phyloP scores from a whole-genome alignment of 1,284 basidiomycete genomes.

The Takashimella tepidaria region DNA sequence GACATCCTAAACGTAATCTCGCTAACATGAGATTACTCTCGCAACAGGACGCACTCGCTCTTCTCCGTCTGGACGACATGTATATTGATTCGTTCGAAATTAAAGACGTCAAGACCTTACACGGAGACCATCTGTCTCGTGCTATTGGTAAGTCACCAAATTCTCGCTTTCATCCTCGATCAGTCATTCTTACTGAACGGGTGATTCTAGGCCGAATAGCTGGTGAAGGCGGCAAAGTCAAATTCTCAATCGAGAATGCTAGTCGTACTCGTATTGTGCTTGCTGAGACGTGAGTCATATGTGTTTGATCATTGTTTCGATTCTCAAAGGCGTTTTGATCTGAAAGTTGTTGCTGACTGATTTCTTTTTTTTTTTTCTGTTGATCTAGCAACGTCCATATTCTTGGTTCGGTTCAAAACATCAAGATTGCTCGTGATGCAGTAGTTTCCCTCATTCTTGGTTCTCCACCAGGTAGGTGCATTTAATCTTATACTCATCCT shows the following conservation, averaged over 20 bases:
- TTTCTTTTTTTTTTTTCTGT: slow-evolving; percentile 4
- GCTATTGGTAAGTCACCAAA: slow-evolving; percentile 82
- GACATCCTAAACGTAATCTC: background rate
- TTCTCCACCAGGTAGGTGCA: slow-evolving; percentile 69
- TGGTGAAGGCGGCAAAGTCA: slow-evolving; percentile 95
- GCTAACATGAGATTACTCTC: background rate
- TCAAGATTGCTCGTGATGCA: slow-evolving; percentile 93
- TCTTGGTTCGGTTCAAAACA: slow-evolving; percentile 63
- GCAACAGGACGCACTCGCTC: slow-evolving; percentile 96
- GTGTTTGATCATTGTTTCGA: background rate
- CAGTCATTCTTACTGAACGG: slow-evolving; percentile 6
- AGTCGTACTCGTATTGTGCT: slow-evolving; percentile 93
- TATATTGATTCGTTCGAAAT: slow-evolving; percentile 99
- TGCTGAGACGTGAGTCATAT: slow-evolving; percentile 75
- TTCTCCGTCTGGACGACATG: slow-evolving; percentile 89
- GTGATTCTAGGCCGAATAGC: slow-evolving; percentile 76
- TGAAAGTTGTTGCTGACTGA: background rate
- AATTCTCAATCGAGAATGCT: slow-evolving; percentile 97
- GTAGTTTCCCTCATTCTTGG: slow-evolving; percentile 93
- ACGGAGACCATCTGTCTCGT: slow-evolving; percentile 91
- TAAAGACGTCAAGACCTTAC: slow-evolving; percentile 96
- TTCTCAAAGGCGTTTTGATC: background rate
- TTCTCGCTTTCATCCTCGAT: too few species aligned
- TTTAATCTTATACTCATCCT: too few species aligned
- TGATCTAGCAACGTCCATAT: slow-evolving; percentile 53